These are phyloP conservation scores for Talaromyces thailandensis DNA, from an alignment of 495 filamentous ascomycete species.

Conservation along the genomic window DNA sequence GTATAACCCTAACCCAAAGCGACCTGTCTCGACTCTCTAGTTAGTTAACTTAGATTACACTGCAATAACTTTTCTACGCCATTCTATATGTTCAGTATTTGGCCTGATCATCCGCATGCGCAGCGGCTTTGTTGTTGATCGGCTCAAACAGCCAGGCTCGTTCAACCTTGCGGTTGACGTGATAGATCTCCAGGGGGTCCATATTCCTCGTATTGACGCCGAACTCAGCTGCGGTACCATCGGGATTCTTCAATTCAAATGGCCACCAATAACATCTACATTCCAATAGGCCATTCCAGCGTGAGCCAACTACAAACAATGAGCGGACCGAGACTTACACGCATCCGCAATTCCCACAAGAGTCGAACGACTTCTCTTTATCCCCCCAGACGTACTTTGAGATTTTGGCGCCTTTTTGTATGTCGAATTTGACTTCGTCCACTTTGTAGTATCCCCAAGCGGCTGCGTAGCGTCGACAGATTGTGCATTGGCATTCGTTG, in stretches of 20 bases:
- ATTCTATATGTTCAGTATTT: slow-evolving; percentile 7
- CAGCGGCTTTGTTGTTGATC: slow-evolving; percentile 7
- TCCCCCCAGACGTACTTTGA: slow-evolving; percentile 12
- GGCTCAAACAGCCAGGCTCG: slow-evolving; percentile 4
- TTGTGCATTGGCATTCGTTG: slow-evolving; percentile 25
- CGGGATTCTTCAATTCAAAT: slow-evolving; percentile 8
- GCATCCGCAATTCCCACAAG: slow-evolving; percentile 13
- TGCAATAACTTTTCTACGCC: neutral
- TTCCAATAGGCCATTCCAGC: slow-evolving; percentile 4
- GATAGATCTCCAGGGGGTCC: slow-evolving; percentile 7
- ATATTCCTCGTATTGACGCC: slow-evolving; percentile 12
- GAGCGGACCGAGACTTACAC: slow-evolving; percentile 13
- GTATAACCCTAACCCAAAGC: neutral
- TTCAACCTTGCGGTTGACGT: slow-evolving; percentile 11
- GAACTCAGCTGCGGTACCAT: slow-evolving; percentile 8
- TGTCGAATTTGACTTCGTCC: slow-evolving; percentile 18
- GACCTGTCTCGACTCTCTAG: neutral
- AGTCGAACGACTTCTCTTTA: slow-evolving; percentile 9
- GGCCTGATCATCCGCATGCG: slow-evolving; percentile 12
- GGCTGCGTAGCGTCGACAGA: slow-evolving; percentile 22
- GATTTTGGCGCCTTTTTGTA: slow-evolving; percentile 9
- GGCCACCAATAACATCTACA: slow-evolving; percentile 13
- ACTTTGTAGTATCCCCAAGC: slow-evolving; percentile 24
- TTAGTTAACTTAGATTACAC: neutral
- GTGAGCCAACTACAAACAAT: slow-evolving; percentile 1